phyloP scores from a whole-genome alignment of 2,329 filamentous ascomycete genomes.

The Ceratocystis colombiana region DNA sequence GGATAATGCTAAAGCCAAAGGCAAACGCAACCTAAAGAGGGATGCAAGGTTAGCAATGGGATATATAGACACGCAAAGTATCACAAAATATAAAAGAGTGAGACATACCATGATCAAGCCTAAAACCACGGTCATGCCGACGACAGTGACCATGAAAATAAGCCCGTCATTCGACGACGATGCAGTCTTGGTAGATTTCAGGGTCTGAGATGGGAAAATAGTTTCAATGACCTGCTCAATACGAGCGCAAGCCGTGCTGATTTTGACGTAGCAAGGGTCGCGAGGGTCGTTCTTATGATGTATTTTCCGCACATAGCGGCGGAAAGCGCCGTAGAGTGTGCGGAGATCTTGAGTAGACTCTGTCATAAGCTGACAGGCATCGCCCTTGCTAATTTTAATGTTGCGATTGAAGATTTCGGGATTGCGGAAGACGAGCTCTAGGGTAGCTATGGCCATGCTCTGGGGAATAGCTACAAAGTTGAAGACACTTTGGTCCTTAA shows the following conservation, averaged over 20 bases:
- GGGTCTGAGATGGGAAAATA: conserved; percentile 76
- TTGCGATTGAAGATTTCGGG: conserved; percentile 74
- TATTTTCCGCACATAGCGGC: conserved; percentile 66
- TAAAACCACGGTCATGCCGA: conserved; percentile 60
- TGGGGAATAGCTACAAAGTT: conserved; percentile 98
- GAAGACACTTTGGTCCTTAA: conserved; percentile 94
- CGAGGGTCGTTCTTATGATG: conserved; percentile 87
- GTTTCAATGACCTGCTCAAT: conserved; percentile 93
- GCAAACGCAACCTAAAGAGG: conserved; percentile 23
- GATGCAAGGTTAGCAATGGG: conserved; percentile 7
- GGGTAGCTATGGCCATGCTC: conserved; percentile 90
- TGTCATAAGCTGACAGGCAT: conserved; percentile 83
- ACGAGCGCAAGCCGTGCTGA: conserved; percentile 77
- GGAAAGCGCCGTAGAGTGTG: conserved; percentile 72
- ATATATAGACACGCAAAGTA: background rate
- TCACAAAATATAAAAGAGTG: no score
- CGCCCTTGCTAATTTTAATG: conserved; percentile 92
- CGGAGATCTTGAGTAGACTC: conserved; percentile 85
- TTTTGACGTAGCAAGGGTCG: conserved; percentile 85
- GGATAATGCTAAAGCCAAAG: conserved; percentile 23
- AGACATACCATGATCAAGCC: conserved; percentile 66
- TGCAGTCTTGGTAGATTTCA: conserved; percentile 40
- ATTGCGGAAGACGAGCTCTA: conserved; percentile 89
- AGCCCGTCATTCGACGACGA: conserved; percentile 48
- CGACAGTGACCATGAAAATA: conserved; percentile 56